phyloP scores from a whole-genome alignment of 768 basidiomycete genomes.

The Leccinellum luteum region DNA sequence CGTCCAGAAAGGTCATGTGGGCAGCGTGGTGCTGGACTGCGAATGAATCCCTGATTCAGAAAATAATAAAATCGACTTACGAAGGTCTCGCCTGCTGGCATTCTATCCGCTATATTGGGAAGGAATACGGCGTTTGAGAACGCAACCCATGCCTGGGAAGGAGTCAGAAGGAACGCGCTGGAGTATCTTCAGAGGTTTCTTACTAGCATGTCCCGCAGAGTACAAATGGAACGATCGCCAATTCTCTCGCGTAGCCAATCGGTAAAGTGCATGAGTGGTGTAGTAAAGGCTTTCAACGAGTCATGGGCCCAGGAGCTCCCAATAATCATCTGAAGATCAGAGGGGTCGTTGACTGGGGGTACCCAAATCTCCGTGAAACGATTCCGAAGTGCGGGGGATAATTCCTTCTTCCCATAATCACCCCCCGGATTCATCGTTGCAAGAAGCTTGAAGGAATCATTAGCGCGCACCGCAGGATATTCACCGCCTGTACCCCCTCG shows the following conservation, averaged over 20 bases:
- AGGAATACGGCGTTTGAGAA: slow-evolving; percentile 70
- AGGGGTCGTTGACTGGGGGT: slow-evolving; percentile 68
- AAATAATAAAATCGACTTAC: slow-evolving; percentile 42
- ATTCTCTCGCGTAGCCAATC: slow-evolving; percentile 71
- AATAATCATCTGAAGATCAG: slow-evolving; percentile 79
- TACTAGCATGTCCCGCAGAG: slow-evolving; percentile 88
- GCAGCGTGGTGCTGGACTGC: slow-evolving; percentile 80
- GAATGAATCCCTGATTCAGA: slow-evolving; percentile 11
- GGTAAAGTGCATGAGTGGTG: slow-evolving; percentile 68
- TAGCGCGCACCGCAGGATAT: slow-evolving; percentile 64
- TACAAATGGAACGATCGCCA: slow-evolving; percentile 63
- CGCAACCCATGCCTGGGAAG: slow-evolving; percentile 79
- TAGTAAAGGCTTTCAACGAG: slow-evolving; percentile 53
- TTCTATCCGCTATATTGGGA: slow-evolving; percentile 26
- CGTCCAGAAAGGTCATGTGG: slow-evolving; percentile 89
- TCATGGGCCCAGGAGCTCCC: slow-evolving; percentile 62
- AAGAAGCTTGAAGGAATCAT: slow-evolving; percentile 75
- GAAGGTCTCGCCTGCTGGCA: slow-evolving; percentile 56
- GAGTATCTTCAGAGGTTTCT: slow-evolving; percentile 20
- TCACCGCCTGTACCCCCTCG: slow-evolving; percentile 75
- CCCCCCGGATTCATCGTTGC: slow-evolving; percentile 99
- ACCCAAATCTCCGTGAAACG: slow-evolving; percentile 99
- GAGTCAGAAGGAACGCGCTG: slow-evolving; percentile 1
- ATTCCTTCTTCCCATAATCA: slow-evolving; percentile 98
- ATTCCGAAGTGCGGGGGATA: slow-evolving; percentile 95